Conservation (phyloP, 2,329 filamentous ascomycete species). For the Sarocladium oryzae region DNA sequence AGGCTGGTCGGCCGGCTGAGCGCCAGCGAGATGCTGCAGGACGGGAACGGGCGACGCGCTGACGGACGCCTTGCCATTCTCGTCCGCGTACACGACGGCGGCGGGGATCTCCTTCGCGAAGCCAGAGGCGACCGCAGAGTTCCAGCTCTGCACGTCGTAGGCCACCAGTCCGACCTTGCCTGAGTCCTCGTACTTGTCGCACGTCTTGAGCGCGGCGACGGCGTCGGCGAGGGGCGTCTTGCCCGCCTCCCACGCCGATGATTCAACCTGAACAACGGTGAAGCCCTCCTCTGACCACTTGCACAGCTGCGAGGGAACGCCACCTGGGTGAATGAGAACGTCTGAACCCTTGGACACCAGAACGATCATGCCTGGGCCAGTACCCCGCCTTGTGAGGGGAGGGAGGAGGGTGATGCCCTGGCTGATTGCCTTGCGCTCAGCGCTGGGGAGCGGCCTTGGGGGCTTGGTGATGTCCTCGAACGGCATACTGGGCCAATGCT, state of each 20-base stretch:
- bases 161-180: constrained; percentile 30
- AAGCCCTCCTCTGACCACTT: constrained; percentile 72
- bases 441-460: constrained; percentile 18
- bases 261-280: constrained; percentile 47
- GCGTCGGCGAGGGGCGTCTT: constrained; percentile 14
- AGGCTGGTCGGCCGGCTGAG: constrained; percentile 3
- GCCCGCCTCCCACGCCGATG: constrained; percentile 15
- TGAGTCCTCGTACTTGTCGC: constrained; percentile 27
- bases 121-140: constrained; percentile 13
- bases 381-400: constrained; percentile 29
- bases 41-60: not conserved
- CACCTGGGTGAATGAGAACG: constrained; percentile 18
- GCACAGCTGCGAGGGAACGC: constrained; percentile 45
- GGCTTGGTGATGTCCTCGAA: constrained; percentile 21
- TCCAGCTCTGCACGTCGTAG: constrained; percentile 15
- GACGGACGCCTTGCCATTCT: constrained; percentile 1
- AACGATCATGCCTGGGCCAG: constrained; percentile 31
- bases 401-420: constrained; percentile 19
- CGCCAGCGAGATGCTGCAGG: constrained; percentile 3
- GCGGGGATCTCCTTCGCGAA: constrained; percentile 13
- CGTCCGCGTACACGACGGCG: constrained; percentile 17
- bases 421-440: constrained; percentile 13
- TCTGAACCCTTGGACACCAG: constrained; percentile 18
- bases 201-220: constrained; percentile 15
- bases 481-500: constrained; percentile 11